Conservation (phyloP, 2,329 filamentous ascomycete genomes). For the Epichloe sp. region DNA sequence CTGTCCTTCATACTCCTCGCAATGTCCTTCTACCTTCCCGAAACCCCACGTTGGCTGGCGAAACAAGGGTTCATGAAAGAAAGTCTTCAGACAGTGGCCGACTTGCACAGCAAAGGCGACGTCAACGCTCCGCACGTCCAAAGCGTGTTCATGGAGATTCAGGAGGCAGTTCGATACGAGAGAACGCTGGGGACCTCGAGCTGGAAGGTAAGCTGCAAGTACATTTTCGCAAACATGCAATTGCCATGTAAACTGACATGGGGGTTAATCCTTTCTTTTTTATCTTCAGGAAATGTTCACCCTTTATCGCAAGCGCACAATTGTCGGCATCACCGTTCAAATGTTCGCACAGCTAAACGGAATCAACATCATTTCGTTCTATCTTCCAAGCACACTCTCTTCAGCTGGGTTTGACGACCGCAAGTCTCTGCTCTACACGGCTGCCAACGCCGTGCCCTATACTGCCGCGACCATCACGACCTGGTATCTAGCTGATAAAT, state of each 20-base stretch:
- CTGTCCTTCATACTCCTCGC: slow-evolving; percentile 6
- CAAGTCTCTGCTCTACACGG: slow-evolving; percentile 26
- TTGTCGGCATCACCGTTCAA: slow-evolving; percentile 26
- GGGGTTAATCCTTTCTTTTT: neutral
- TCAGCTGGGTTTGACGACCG: slow-evolving; percentile 22
- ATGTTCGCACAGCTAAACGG: slow-evolving; percentile 28
- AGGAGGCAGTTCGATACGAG: slow-evolving; percentile 6
- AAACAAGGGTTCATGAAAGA: slow-evolving; percentile 20
- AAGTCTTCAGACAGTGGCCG: slow-evolving; percentile 24
- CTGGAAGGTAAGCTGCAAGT: neutral
- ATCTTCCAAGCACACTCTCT: slow-evolving; percentile 23
- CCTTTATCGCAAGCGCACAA: slow-evolving; percentile 26
- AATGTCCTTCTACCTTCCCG: slow-evolving; percentile 14
- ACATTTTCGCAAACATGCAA: too few relatives aligned
- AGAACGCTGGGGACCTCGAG: slow-evolving; percentile 5
- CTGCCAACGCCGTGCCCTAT: slow-evolving; percentile 25
- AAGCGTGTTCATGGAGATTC: slow-evolving; percentile 16
- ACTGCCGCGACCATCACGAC: slow-evolving; percentile 24
- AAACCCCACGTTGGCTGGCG: slow-evolving; percentile 27
- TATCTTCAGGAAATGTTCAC: slow-evolving; percentile 25
- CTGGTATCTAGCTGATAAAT: slow-evolving; percentile 26
- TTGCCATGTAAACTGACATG: neutral
- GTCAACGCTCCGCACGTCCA: slow-evolving; percentile 21
- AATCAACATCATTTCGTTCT: slow-evolving; percentile 30
- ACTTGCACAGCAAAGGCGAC: slow-evolving; percentile 24